phyloP scores from a whole-genome alignment of 1,284 basidiomycete species.

The Moesziomyces antarcticus region DNA sequence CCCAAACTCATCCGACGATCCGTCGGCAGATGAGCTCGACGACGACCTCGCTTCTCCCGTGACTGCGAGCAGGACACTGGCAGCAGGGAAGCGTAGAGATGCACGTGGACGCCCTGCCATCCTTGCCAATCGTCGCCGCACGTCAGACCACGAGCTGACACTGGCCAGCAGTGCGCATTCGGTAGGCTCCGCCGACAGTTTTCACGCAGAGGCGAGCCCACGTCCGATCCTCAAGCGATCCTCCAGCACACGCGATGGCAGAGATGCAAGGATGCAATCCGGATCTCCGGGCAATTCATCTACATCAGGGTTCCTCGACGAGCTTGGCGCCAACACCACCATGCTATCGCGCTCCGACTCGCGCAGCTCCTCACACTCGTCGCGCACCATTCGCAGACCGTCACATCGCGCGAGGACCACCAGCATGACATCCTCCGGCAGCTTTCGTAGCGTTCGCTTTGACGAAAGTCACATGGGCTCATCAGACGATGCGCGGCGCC shows the following conservation, averaged over 20 bases:
- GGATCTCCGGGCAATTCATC: slow-evolving; percentile 14
- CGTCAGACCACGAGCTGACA: slow-evolving; percentile 27
- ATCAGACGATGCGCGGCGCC: slow-evolving; percentile 10
- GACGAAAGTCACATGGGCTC: slow-evolving; percentile 27
- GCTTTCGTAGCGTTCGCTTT: slow-evolving; percentile 41
- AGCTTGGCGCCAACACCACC: slow-evolving; percentile 26
- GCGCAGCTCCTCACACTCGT: slow-evolving; percentile 41
- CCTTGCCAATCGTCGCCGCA: slow-evolving; percentile 16
- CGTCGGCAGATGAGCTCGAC: slow-evolving; percentile 1
- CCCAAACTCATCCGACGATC: slow-evolving; percentile 15
- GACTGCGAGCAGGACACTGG: slow-evolving; percentile 10
- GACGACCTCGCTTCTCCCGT: slow-evolving; percentile 7
- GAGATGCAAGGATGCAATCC: slow-evolving; percentile 15
- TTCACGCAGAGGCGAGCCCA: slow-evolving; percentile 24
- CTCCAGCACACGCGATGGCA: slow-evolving; percentile 29
- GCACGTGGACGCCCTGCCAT: slow-evolving; percentile 16
- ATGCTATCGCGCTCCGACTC: slow-evolving; percentile 44
- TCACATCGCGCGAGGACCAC: slow-evolving; percentile 32
- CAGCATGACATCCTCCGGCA: slow-evolving; percentile 36
- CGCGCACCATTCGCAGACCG: slow-evolving; percentile 36
- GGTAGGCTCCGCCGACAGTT: slow-evolving; percentile 1
- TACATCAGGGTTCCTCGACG: slow-evolving; percentile 19
- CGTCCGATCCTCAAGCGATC: slow-evolving; percentile 41
- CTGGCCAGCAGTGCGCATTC: slow-evolving; percentile 4
- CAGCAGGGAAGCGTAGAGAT: neutral